Evolutionary conservation across 2,329 filamentous ascomycete species (phyloP), one percentile per base, ranked within the genome.

Genomic region (Trichoderma sp.): DNA sequence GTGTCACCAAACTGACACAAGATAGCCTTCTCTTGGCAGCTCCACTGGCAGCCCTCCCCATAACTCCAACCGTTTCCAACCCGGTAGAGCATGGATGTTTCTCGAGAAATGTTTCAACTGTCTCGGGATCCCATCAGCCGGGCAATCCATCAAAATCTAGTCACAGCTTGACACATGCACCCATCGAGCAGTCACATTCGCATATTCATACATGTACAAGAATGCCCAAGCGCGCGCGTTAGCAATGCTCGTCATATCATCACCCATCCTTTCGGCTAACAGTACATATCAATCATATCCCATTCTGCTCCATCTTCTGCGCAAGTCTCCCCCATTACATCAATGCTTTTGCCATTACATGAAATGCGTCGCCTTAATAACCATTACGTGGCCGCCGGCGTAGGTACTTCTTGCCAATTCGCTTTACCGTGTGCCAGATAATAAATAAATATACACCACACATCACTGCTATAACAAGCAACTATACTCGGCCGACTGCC

Each of bases 371-470:
- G 52, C 63, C 63, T 58, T 66, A 16, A 39, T 32, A 58, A 51
- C 64, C 64, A 59, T 59, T 28, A 59, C 24, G 39, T 49, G 39
- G 37, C 43, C 61, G 32, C 58, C 28, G 56, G 18, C 49, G 4
- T 34, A 43, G 55, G 46, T 54, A 28, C 58, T 43, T 46, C 56
- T 56, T 13, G 18, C 56, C 51, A 63, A 56, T 39, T 58, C 51
- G 37, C 56, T 61, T 58, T 30, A 61, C 69, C 59, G 58, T 68
- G 59, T 67, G 65, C 70, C 63, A 54, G 46, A 70, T 70, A 24
- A 72, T 68, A 69, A 68, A 59, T 70, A 65, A 46, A 52, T 72
- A 72, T 72, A 72, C 67, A 70, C 70, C 70, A 66, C 69, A 69
- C 65, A 69, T 71, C 68, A 68, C 66, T 54, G 55, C 55, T 34